These are phyloP conservation scores for Sporothrix euskadiensis DNA, from an alignment of 2,329 filamentous ascomycete species.

Conservation along the genomic window DNA sequence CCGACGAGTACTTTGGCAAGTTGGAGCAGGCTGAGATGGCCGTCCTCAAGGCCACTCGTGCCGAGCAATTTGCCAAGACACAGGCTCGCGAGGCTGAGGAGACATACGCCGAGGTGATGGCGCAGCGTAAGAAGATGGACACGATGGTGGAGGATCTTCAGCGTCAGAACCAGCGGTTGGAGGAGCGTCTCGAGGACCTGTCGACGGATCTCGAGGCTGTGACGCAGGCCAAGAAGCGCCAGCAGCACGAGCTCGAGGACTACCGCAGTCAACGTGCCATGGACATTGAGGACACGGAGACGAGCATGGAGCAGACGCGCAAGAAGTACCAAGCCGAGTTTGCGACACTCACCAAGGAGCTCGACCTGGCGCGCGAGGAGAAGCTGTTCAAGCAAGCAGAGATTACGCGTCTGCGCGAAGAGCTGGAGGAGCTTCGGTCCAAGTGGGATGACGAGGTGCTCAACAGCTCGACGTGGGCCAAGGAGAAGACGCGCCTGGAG, in stretches of 20 bases:
- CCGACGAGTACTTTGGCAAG: constrained; percentile 96
- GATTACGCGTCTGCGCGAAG: constrained; percentile 85
- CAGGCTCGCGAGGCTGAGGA: constrained; percentile 91
- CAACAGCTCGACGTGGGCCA: constrained; percentile 97
- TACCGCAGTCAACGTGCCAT: constrained; percentile 93
- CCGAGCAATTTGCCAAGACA: constrained; percentile 89
- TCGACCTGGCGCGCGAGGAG: constrained; percentile 91
- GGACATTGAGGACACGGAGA: constrained; percentile 95
- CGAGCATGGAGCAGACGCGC: constrained; percentile 91
- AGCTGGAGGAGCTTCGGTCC: constrained; percentile 87
- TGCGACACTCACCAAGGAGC: constrained; percentile 82
- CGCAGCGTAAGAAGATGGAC: constrained; percentile 90
- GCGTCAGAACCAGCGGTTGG: constrained; percentile 82
- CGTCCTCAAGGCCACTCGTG: constrained; percentile 85
- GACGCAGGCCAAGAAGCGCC: constrained; percentile 84
- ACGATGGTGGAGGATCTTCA: constrained; percentile 84
- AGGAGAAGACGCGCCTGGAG: constrained; percentile 92
- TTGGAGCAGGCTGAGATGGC: constrained; percentile 95
- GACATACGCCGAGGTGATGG: constrained; percentile 83
- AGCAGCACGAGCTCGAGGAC: constrained; percentile 96
- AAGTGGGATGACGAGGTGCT: constrained; percentile 99
- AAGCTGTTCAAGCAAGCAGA: constrained; percentile 82
- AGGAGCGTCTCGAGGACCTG: constrained; percentile 88
- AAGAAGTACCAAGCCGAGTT: constrained; percentile 98
- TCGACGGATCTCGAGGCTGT: constrained; percentile 85